These are phyloP conservation scores for Patellifolia procumbens DNA, from an alignment of 179 eudicot genomes.

Conservation along the genomic window DNA sequence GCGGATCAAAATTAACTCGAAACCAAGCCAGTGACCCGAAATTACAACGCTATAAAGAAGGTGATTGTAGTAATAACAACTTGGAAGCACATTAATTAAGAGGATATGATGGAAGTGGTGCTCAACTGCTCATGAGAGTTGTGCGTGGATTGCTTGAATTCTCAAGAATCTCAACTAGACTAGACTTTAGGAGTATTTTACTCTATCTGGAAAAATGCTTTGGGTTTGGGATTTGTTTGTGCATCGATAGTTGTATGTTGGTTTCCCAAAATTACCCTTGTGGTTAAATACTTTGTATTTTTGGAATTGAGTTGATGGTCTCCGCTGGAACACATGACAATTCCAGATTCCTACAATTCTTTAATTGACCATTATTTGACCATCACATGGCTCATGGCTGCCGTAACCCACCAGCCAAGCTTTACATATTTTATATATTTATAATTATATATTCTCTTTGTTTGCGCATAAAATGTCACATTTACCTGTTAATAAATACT, in stretches of 20 bases:
- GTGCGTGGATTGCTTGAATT: background rate
- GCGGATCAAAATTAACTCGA: too few species aligned
- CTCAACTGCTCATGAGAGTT: background rate
- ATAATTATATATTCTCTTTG: too few species aligned
- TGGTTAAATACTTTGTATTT: background rate
- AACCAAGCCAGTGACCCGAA: too few species aligned
- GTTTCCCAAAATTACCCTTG: background rate
- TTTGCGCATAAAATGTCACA: too few species aligned
- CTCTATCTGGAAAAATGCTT: background rate
- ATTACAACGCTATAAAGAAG: too few species aligned
- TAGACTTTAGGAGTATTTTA: background rate
- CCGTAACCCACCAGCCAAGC: slow-evolving; percentile 16
- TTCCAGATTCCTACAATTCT: slow-evolving; percentile 4
- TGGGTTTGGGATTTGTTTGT: background rate
- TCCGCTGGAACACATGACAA: slow-evolving; percentile 30
- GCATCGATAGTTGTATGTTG: background rate
- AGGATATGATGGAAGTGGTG: background rate
- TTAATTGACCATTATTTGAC: slow-evolving; percentile 31
- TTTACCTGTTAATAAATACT: too few species aligned
- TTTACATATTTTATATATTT: too few species aligned
- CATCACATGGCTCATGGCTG: slow-evolving; percentile 33
- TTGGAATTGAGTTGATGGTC: background rate
- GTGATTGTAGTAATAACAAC: too few species aligned
- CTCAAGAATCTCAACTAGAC: background rate
- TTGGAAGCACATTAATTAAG: background rate